phyloP scores from a whole-genome alignment of 75 land plant species.

The Picea glauca region DNA sequence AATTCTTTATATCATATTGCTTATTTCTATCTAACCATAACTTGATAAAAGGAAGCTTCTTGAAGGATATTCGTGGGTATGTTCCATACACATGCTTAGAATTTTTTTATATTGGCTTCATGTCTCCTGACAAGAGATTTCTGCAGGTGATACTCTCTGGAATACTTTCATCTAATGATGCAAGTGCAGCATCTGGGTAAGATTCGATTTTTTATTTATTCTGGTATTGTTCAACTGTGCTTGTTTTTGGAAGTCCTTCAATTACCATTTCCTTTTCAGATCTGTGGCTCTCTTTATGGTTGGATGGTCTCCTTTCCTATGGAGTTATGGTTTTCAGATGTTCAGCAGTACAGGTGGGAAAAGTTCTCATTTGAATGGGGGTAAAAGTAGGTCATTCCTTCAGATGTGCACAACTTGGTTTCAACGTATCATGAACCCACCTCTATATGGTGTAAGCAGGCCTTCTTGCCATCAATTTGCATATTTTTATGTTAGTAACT shows the following conservation, averaged over 20 bases:
- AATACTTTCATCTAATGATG: conserved; percentile 22
- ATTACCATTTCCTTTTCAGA: conserved; percentile 10
- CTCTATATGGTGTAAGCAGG: conserved; percentile 18
- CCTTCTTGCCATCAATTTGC: background rate
- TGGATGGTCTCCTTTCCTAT: conserved; percentile 28
- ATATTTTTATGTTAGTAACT: background rate
- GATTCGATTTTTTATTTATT: background rate
- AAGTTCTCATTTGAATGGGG: conserved; percentile 3
- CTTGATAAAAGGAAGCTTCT: background rate
- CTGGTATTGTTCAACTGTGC: background rate
- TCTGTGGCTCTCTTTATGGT: conserved; percentile 26
- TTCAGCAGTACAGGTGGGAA: conserved; percentile 8
- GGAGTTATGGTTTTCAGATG: conserved; percentile 25
- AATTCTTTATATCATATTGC: background rate
- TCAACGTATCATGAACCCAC: conserved; percentile 23
- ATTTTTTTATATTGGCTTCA: background rate
- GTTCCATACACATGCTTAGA: background rate
- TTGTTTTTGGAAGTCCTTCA: background rate
- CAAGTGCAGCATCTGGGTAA: conserved; percentile 20
- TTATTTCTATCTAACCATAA: background rate
- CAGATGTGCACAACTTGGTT: conserved; percentile 7
- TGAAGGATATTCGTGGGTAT: background rate
- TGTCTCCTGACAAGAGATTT: conserved; percentile 5
- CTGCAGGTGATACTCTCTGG: conserved; percentile 26
- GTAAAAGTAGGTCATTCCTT: conserved; percentile 3